Base-by-base conservation (phyloP, 805 yeast genomes). In the Saccharomyces paradoxus region DNA sequence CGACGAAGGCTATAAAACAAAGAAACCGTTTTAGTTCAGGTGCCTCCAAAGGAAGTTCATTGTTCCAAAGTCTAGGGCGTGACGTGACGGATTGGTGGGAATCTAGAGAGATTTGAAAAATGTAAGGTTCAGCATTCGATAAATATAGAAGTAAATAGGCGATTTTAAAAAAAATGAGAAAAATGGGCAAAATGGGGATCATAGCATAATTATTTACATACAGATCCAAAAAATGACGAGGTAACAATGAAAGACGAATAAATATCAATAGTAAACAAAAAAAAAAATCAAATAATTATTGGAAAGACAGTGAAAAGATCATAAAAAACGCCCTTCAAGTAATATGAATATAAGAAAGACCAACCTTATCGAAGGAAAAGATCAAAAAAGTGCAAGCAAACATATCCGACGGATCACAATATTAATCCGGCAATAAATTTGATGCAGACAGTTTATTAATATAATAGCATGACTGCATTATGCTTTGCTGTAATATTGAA, bases 71-170 rank as follows among this genome's bases (percentile, higher is more conserved):
- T 47, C 48, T 68, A 41, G 68, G 69, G 2, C 51, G 37, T 3
- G 67, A 63, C 24, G 70, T 61, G 7, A 32, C 31, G 3, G 48
- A 54, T 24, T 65, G 70, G 69, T 66, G 67, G 68, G 58, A 53
- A 5, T 41, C 17, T 17, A 26, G 37, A 9, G 26, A 48, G 5
- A 17, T 27, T 13, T 41, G 7, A 17, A 37, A 41, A 29, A 24
- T 22, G n/a, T 14, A 6, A 14, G 21, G 24, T 24, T 44, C 4
- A 27, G 44, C 41, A 29, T 27, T 53, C 7, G n/a, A 28, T 51
- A 21, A 24, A 47, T 37, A 26, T 14, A 26, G n/a, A 49, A 26
- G 21, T 12, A 52, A 27, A 30, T n/a, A 30, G 21, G 44, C 17
- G n/a, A 5, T 37, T 46, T 28, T 52, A 4, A 37, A 41, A 14